Base-by-base conservation (phyloP, 768 basidiomycete species). In the Suillus ampliporus region DNA sequence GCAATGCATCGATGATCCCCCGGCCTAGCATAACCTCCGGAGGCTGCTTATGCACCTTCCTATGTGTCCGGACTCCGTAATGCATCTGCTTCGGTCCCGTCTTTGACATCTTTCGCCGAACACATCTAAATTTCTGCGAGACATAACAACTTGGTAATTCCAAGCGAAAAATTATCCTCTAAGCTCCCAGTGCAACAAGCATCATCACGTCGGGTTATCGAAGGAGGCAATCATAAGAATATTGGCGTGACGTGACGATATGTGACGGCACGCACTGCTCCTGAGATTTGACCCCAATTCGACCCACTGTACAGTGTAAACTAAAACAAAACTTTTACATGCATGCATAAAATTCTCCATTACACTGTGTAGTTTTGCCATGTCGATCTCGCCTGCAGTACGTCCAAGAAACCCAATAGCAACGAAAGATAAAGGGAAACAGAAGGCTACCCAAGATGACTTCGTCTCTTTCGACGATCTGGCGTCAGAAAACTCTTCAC, bases 401-500 rank as follows among this genome's bases (percentile, higher is more conserved):
- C 23, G 13, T 47, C 21, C 14, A 23, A 3, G 47, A 47, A 48
- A 15, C 6, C 13, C 13, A 26, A 47, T 47, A 26, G 14, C 47
- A 9, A 14, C 47, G 8, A 48, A 26, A 48, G 60, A 60, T 50
- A 57, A 67, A 56, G 66, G 41, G 40, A 65, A 57, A 38, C 28
- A 51, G 46, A 53, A 47, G 13, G 57, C 43, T 9, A 40, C 43
- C 10, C 35, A 46, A 50, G 51, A 34, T 1, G 66, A 44, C 40
- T 17, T 61, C 35, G 44, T 64, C 10, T 40, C 51, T 51, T 50
- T 62, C 35, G 57, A 34, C 19, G 48, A 35, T 34, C 59, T 40
- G 23, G 63, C 63, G 34, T 40, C 53, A 14, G 64, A 58, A 19
- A 53, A 13, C 28, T 50, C 65, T 14, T 65, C 68, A 31, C 41